phyloP scores from a whole-genome alignment of 108 stramenopile species.

The Fragilaria radians region DNA sequence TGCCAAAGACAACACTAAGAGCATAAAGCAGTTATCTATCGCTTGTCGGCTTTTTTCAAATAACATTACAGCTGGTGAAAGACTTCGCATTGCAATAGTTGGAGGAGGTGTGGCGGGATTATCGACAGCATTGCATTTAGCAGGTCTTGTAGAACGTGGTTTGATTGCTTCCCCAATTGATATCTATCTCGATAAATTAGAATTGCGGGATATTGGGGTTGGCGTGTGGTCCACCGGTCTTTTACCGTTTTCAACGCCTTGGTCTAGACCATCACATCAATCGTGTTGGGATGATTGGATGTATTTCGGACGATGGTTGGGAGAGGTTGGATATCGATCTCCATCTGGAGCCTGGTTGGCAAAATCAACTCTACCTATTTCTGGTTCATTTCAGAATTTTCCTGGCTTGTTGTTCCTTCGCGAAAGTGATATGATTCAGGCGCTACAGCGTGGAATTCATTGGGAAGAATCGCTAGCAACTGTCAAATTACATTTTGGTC shows the following conservation, averaged over 20 bases:
- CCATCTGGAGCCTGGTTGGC: constrained; percentile 79
- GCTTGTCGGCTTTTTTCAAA: no score
- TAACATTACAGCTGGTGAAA: constrained; percentile 23
- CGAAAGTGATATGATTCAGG: constrained; percentile 59
- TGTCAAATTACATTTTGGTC: constrained; percentile 32
- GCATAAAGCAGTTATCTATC: no score
- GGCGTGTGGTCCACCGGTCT: constrained; percentile 83
- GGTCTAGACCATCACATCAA: constrained; percentile 44
- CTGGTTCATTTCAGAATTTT: constrained; percentile 6
- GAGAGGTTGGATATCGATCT: constrained; percentile 72
- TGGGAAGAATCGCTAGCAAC: constrained; percentile 55
- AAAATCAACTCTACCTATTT: constrained; percentile 44
- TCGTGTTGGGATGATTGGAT: constrained; percentile 40
- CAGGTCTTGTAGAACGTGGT: constrained; percentile 58
- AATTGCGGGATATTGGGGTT: constrained; percentile 65
- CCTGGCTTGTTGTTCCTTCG: constrained; percentile 64
- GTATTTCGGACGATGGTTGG: constrained; percentile 34
- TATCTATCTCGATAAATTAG: constrained; percentile 42
- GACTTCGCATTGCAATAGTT: constrained; percentile 66
- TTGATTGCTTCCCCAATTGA: constrained; percentile 69
- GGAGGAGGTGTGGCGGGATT: constrained; percentile 77
- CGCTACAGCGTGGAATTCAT: constrained; percentile 47
- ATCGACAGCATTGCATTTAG: constrained; percentile 71
- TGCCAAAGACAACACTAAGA: no score
- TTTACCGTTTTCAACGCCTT: constrained; percentile 43